Percentiles rank a stretch among this genome's conserved stretches.
Evolutionary conservation across 2,329 filamentous ascomycete species (phyloP).

Genomic region (Cladosporium colombiae): DNA sequence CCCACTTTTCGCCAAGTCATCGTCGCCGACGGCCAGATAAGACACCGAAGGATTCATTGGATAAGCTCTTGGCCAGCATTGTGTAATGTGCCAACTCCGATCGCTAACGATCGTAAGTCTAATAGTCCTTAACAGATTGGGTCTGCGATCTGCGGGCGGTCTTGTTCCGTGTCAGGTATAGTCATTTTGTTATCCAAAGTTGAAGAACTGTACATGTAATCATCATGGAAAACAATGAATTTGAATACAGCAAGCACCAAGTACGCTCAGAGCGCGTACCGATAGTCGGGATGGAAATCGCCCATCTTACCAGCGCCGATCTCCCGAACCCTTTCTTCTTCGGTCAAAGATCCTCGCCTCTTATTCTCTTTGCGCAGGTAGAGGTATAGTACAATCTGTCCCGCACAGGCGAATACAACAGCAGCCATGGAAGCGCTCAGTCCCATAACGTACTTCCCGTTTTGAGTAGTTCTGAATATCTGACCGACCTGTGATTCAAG

Average conservation of each 20-base stretch:
- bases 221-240: neutral
- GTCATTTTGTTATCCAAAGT: too few species aligned
- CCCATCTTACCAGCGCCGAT: neutral
- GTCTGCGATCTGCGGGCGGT: too few species aligned
- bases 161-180: too few species aligned
- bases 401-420: neutral
- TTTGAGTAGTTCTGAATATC: constrained; percentile 1
- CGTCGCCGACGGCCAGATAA: neutral
- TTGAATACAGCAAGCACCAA: neutral
- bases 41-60: neutral
- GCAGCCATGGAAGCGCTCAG: constrained; percentile 5
- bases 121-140: too few species aligned
- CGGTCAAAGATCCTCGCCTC: neutral
- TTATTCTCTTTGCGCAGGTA: neutral
- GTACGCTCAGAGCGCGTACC: neutral
- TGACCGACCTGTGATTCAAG: constrained; percentile 1
- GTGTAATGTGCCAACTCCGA: neutral
- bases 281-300: constrained; percentile 1
- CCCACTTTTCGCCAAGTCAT: neutral
- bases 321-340: neutral
- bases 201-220: neutral
- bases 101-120: neutral
- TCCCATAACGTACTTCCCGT: constrained; percentile 5
- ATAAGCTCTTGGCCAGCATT: neutral
- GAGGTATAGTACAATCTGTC: neutral